Evolutionary conservation across 1,284 basidiomycete genomes (phyloP).

Genomic region (Grifola frondosa): DNA sequence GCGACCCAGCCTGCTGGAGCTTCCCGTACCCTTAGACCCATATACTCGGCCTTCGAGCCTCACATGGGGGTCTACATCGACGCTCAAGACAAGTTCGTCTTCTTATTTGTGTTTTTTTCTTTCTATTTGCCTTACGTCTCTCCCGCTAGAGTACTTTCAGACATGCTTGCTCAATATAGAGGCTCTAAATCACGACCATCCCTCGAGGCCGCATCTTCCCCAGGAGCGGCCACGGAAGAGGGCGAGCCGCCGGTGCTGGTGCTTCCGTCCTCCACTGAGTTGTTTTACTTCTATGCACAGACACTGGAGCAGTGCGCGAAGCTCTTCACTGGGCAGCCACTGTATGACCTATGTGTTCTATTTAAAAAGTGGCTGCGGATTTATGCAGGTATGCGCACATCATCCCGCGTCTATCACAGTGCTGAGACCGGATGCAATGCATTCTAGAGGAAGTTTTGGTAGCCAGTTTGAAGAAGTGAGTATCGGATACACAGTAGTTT

Average conservation of each 20-base stretch:
- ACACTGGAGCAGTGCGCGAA: constrained; percentile 93
- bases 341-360: constrained; percentile 77
- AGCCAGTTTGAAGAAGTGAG: constrained; percentile 68
- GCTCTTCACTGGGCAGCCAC: constrained; percentile 76
- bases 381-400: constrained; percentile 82
- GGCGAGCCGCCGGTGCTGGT: constrained; percentile 63
- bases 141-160: constrained; percentile 61
- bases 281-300: constrained; percentile 97
- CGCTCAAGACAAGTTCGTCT: constrained; percentile 86
- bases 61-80: constrained; percentile 94
- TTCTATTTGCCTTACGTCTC: background rate
- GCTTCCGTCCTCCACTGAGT: constrained; percentile 90
- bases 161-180: constrained; percentile 81
- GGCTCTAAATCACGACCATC: constrained; percentile 65
- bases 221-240: constrained; percentile 43
- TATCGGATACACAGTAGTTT: too few species aligned
- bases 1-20: constrained; percentile 45
- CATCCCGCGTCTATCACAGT: background rate
- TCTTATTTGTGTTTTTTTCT: background rate
- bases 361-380: constrained; percentile 93
- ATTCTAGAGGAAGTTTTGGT: constrained; percentile 78
- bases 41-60: constrained; percentile 87
- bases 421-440: background rate
- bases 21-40: constrained; percentile 56
- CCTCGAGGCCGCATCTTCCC: constrained; percentile 52